Evolutionary conservation across 352 stramenopile species (phyloP).

Genomic region (Aphanomyces invadans): DNA sequence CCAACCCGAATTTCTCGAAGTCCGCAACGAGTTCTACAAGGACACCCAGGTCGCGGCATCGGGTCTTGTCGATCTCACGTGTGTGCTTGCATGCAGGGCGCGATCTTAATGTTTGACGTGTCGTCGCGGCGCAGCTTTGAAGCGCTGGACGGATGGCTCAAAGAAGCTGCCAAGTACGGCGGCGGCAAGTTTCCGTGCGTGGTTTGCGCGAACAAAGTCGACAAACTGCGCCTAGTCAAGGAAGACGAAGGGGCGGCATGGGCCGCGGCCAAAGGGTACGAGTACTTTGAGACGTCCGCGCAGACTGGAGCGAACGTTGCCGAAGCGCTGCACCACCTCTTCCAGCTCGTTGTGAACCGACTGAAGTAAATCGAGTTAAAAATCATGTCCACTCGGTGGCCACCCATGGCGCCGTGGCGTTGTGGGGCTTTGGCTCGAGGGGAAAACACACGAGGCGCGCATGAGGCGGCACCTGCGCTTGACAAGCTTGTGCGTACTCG

Average conservation of each 20-base stretch:
- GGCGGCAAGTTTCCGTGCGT: conserved; percentile 77
- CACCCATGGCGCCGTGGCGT: conserved; percentile 42
- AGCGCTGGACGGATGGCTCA: conserved; percentile 78
- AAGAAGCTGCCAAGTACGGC: conserved; percentile 85
- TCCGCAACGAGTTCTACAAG: conserved; percentile 97
- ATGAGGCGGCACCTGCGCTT: conserved; percentile 25
- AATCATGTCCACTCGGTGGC: conserved; percentile 37
- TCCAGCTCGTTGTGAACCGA: conserved; percentile 44
- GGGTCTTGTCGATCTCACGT: conserved; percentile 28
- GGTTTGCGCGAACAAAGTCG: conserved; percentile 89
- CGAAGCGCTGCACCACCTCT: conserved; percentile 80
- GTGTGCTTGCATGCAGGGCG: conserved; percentile 48
- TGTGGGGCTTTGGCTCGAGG: conserved; percentile 67
- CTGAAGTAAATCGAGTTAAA: not conserved
- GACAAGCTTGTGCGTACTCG: conserved; percentile 46
- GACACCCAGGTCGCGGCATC: conserved; percentile 72
- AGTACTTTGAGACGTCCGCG: conserved; percentile 91
- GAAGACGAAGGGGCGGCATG: conserved; percentile 76
- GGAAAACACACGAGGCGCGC: conserved; percentile 74
- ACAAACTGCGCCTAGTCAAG: conserved; percentile 61
- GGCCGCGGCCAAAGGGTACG: conserved; percentile 61
- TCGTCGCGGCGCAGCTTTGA: conserved; percentile 71
- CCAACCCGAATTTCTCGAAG: conserved; percentile 89
- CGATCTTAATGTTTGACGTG: conserved; percentile 75
- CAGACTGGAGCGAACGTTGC: conserved; percentile 79